Base-by-base conservation (phyloP, 306 rosid genomes). In the Begonia masoniana region DNA sequence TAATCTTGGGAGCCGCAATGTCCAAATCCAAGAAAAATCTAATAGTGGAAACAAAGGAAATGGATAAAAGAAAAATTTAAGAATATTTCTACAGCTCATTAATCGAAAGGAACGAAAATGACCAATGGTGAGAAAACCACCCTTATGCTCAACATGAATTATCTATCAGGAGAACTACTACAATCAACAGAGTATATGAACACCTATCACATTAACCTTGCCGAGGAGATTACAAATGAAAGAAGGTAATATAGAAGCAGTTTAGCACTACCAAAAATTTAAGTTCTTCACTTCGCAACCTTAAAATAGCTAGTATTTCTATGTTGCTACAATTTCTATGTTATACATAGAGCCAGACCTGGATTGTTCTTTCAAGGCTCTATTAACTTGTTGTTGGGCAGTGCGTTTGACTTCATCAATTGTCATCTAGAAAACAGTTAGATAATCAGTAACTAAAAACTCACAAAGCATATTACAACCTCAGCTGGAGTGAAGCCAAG, bases 1-100 rank as follows among this genome's bases (percentile, higher is more conserved):
- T 83, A 67, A 91, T 83, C 78, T 91, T 91, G 43, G 99, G 99
- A 66, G 99, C 99, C 13, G 99, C 99, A 66, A 91, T 91, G 63
- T 91, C 96, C 75, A 91, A 75, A 75, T 91, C 84, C 78, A 91
- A 59, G 66, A 85, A 68, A 83, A 91, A 91, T 85, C 99, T 91
- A 71, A 52, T 57, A 76, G 50, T 63, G 41, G 67, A 63, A 14
- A 64, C 51, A 53, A 60, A 64, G 41, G 55, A 61, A 10, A 61
- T 10, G 53, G 12, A 61, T 19, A 5, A 31, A 31, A 5, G 8
- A 31, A 31, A 31, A 31, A 50, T 17, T 47, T 47, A 41, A 15
- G 51, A 50, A 39, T 43, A 43, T 43, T 45, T 45, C 49, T 45
- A 45, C 49, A 6, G 13, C 14, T 45, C 13, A 45, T 45, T 12